Evolutionary conservation across 129 eudicot species (phyloP).

Genomic region (Escallonia herrerae): DNA sequence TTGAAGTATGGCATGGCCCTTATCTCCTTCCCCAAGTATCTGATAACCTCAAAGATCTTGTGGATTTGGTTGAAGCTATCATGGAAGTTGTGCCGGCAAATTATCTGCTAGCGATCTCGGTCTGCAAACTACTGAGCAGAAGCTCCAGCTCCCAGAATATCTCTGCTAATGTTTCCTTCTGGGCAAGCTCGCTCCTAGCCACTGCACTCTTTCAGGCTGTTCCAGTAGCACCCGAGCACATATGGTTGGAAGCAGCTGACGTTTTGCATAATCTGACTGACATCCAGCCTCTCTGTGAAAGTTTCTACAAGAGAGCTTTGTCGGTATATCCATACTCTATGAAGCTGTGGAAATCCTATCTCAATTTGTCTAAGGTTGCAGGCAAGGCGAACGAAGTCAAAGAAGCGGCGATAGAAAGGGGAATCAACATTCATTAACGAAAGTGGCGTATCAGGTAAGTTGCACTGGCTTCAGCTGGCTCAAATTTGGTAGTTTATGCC

Average conservation of each 20-base stretch:
- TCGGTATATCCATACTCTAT: slow-evolving; percentile 54
- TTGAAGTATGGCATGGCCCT: slow-evolving; percentile 52
- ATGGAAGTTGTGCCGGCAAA: slow-evolving; percentile 52
- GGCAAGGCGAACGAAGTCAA: slow-evolving; percentile 20
- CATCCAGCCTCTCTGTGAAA: slow-evolving; percentile 23
- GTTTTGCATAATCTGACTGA: slow-evolving; percentile 30
- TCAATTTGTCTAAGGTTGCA: slow-evolving; percentile 13
- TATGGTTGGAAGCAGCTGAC: slow-evolving; percentile 61
- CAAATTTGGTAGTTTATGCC: not conserved
- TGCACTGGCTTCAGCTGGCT: not conserved
- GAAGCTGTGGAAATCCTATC: slow-evolving; percentile 52
- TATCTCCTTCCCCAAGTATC: slow-evolving; percentile 31
- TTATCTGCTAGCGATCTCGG: slow-evolving; percentile 43
- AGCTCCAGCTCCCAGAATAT: not conserved
- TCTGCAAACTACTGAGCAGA: slow-evolving; percentile 30
- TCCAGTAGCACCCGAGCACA: slow-evolving; percentile 62
- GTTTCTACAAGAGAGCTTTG: slow-evolving; percentile 56
- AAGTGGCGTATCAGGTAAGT: not conserved
- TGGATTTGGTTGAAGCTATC: slow-evolving; percentile 49
- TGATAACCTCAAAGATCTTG: slow-evolving; percentile 30
- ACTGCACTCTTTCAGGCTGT: slow-evolving; percentile 57
- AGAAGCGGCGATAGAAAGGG: slow-evolving; percentile 49
- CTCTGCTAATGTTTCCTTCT: slow-evolving; percentile 33
- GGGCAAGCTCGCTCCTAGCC: slow-evolving; percentile 54
- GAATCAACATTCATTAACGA: slow-evolving; percentile 34